A percentile compares a stretch with the other conserved stretches of the same genome.
Evolutionary conservation across 345 rosid genomes (phyloP).

Genomic region (Gossypium stocksii): DNA sequence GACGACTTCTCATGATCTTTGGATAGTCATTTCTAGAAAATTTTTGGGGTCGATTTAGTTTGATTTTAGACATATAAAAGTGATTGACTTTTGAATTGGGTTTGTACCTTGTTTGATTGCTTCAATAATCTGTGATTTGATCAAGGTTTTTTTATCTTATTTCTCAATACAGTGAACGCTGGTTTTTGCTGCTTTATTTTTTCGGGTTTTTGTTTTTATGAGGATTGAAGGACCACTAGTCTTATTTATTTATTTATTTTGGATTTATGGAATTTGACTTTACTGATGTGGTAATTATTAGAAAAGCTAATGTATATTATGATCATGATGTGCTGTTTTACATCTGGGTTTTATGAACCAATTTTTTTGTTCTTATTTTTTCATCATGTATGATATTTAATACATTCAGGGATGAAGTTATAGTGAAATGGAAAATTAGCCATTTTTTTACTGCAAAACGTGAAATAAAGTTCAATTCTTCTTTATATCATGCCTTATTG

Average conservation of each 20-base stretch:
- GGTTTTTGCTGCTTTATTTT: not conserved
- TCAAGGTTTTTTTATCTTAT: not conserved
- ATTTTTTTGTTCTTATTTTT: not conserved
- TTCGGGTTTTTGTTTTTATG: not conserved
- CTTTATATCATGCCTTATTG: not conserved
- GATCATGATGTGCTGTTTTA: not conserved
- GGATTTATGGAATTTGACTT: not conserved
- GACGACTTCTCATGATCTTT: not conserved
- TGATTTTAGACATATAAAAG: not conserved
- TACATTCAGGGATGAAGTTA: not conserved
- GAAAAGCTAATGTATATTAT: not conserved
- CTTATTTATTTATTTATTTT: not conserved
- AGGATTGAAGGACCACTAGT: not conserved
- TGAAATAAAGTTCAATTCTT: not conserved
- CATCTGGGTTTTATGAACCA: not conserved
- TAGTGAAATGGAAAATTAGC: not conserved
- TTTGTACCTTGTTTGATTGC: not conserved
- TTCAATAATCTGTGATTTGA: not conserved
- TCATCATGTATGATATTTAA: not conserved
- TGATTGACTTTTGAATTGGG: not conserved
- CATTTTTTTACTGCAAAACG: not conserved
- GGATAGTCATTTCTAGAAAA: not conserved
- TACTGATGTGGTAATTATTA: not conserved
- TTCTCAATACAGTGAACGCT: not conserved
- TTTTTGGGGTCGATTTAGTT: not conserved